Evolutionary conservation across 164 flowering plant genomes (phyloP).

Genomic region (Protea cynaroides): DNA sequence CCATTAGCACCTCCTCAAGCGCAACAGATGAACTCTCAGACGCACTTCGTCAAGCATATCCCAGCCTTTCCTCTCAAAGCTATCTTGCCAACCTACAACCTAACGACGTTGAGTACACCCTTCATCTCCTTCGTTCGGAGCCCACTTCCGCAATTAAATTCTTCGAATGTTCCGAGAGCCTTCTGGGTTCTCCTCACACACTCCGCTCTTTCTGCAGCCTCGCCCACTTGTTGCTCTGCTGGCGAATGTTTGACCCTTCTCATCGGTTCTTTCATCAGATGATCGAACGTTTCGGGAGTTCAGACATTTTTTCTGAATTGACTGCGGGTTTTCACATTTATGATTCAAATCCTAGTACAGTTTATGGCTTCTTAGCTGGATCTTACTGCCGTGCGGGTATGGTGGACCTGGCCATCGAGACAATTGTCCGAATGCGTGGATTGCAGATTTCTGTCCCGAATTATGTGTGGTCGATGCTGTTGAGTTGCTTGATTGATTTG

Average conservation of each 20-base stretch:
- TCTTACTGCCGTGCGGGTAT: slow-evolving; percentile 28
- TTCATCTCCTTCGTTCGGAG: slow-evolving; percentile 24
- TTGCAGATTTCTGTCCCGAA: slow-evolving; percentile 23
- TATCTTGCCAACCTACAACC: slow-evolving; percentile 17
- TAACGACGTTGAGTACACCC: slow-evolving; percentile 20
- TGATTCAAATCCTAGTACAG: slow-evolving; percentile 21
- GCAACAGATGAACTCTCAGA: not conserved
- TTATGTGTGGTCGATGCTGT: slow-evolving; percentile 18
- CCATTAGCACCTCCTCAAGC: not conserved
- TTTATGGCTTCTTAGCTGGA: slow-evolving; percentile 32
- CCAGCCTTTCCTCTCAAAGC: slow-evolving; percentile 10
- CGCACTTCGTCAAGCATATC: not conserved
- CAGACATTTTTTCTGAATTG: slow-evolving; percentile 20
- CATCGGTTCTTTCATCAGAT: slow-evolving; percentile 24
- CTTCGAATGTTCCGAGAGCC: slow-evolving; percentile 33
- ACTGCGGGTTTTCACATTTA: slow-evolving; percentile 21
- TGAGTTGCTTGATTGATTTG: slow-evolving; percentile 25
- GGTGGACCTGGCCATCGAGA: slow-evolving; percentile 23
- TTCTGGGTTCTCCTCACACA: slow-evolving; percentile 17
- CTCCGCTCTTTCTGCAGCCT: slow-evolving; percentile 27
- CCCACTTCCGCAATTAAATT: slow-evolving; percentile 34
- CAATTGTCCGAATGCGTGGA: slow-evolving; percentile 15
- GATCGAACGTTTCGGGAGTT: slow-evolving; percentile 15
- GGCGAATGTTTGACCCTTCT: slow-evolving; percentile 28
- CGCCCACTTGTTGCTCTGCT: slow-evolving; percentile 25